Percentiles rank a stretch among this genome's conserved stretches.
phyloP scores from a whole-genome alignment of 2,329 filamentous ascomycete species.

The Davidsoniella virescens region DNA sequence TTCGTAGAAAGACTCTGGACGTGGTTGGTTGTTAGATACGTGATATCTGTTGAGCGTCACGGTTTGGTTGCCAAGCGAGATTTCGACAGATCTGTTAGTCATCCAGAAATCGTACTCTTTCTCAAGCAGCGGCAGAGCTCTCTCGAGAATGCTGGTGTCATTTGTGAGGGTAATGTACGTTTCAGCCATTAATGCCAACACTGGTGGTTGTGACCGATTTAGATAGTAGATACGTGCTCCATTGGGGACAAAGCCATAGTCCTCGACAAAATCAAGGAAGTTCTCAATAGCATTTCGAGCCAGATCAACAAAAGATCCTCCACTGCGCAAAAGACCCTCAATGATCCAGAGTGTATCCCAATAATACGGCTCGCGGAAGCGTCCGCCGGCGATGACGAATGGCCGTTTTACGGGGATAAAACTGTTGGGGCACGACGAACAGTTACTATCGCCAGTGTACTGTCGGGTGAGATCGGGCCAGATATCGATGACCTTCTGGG shows the following conservation, averaged over 20 bases:
- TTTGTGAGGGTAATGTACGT: constrained; percentile 48
- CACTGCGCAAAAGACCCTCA: constrained; percentile 47
- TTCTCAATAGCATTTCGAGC: constrained; percentile 54
- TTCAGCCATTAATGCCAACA: constrained; percentile 50
- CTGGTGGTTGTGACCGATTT: constrained; percentile 50
- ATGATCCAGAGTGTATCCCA: constrained; percentile 58
- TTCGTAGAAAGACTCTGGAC: constrained; percentile 50
- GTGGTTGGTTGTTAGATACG: constrained; percentile 47
- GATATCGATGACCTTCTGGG: constrained; percentile 47
- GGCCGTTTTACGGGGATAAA: constrained; percentile 51
- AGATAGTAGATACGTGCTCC: constrained; percentile 52
- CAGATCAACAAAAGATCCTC: constrained; percentile 45
- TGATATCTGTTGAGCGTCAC: constrained; percentile 43
- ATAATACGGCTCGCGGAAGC: constrained; percentile 55
- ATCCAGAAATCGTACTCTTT: constrained; percentile 49
- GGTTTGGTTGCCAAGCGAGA: constrained; percentile 27
- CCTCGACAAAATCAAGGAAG: constrained; percentile 49
- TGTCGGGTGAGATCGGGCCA: constrained; percentile 51
- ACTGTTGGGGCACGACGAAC: constrained; percentile 43
- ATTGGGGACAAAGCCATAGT: constrained; percentile 51
- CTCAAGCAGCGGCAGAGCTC: constrained; percentile 45
- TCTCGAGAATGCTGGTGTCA: constrained; percentile 39
- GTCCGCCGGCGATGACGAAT: constrained; percentile 55
- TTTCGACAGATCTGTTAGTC: constrained; percentile 39
- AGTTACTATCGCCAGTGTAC: constrained; percentile 37